Conservation (phyloP, 1,284 basidiomycete species). For the Sporisorium iseilematis-ciliati region DNA sequence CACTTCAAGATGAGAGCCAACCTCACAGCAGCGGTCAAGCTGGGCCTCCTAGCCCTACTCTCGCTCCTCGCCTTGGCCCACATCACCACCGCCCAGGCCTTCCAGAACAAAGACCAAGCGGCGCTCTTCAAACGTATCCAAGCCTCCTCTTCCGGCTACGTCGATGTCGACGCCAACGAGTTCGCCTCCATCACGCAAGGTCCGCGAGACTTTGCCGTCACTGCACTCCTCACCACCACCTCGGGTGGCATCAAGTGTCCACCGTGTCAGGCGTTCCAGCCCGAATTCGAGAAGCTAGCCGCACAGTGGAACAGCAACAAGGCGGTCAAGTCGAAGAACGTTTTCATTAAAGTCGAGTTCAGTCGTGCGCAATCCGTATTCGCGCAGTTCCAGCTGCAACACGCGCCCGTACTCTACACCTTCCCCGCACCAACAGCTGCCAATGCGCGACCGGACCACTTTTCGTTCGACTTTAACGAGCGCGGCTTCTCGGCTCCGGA, state of each 20-base stretch:
- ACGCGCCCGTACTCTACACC: constrained; percentile 58
- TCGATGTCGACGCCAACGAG: constrained; percentile 40
- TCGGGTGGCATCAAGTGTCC: constrained; percentile 50
- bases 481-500: constrained; percentile 47
- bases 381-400: constrained; percentile 52
- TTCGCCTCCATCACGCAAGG: constrained; percentile 20
- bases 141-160: constrained; percentile 22
- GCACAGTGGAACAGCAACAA: constrained; percentile 48
- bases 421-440: constrained; percentile 44
- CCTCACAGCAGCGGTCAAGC: constrained; percentile 11
- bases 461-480: constrained; percentile 58
- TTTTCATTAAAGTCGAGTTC: constrained; percentile 61
- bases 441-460: constrained; percentile 33
- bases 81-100: constrained; percentile 12
- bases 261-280: constrained; percentile 57
- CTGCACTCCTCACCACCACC: constrained; percentile 56
- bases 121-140: constrained; percentile 36
- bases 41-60: constrained; percentile 20
- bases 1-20: constrained; percentile 13
- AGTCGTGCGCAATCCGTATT: constrained; percentile 47
- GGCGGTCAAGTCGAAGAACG: constrained; percentile 38
- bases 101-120: constrained; percentile 21
- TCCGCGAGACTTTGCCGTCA: constrained; percentile 50
- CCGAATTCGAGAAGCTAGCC: constrained; percentile 55
- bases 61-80: constrained; percentile 23